Evolutionary conservation across 2,329 filamentous ascomycete genomes (phyloP).

Genomic region (Neurospora crassa): DNA sequence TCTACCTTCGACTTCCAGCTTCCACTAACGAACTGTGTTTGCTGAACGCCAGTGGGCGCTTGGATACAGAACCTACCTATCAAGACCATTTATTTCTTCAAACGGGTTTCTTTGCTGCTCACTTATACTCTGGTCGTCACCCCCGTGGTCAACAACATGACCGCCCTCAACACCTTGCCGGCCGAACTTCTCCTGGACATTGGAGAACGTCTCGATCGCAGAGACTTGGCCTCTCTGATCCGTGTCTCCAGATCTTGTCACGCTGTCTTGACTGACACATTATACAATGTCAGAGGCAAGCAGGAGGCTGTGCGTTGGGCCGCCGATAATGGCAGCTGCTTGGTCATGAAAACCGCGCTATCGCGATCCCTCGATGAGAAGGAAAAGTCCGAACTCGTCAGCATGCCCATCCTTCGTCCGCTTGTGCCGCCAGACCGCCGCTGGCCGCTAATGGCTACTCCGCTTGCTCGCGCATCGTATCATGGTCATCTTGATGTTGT

Average conservation of each 20-base stretch:
- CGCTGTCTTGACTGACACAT: not conserved
- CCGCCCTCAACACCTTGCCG: not conserved
- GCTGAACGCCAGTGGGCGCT: not conserved
- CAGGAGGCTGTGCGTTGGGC: not conserved
- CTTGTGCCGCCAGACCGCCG: not conserved
- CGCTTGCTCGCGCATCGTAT: constrained; percentile 1
- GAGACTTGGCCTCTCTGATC: not conserved
- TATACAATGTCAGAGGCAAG: not conserved
- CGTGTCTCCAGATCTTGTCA: not conserved
- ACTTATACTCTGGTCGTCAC: not conserved
- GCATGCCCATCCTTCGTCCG: not conserved
- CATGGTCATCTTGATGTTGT: constrained; percentile 2
- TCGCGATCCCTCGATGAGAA: not conserved
- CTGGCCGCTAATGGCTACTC: not conserved
- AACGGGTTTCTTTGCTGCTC: not conserved
- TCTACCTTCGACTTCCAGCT: not conserved
- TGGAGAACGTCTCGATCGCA: not conserved
- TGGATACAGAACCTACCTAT: not conserved
- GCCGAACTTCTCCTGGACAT: not conserved
- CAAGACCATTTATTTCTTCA: not conserved
- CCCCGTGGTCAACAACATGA: not conserved
- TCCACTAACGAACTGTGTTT: not conserved
- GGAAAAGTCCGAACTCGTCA: not conserved
- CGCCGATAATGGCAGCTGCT: not conserved
- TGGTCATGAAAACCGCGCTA: not conserved